A percentile compares a stretch with the other conserved stretches of the same genome.
Evolutionary conservation across 2,329 filamentous ascomycete species (phyloP).

Genomic region (Aaosphaeria pasadenensis): DNA sequence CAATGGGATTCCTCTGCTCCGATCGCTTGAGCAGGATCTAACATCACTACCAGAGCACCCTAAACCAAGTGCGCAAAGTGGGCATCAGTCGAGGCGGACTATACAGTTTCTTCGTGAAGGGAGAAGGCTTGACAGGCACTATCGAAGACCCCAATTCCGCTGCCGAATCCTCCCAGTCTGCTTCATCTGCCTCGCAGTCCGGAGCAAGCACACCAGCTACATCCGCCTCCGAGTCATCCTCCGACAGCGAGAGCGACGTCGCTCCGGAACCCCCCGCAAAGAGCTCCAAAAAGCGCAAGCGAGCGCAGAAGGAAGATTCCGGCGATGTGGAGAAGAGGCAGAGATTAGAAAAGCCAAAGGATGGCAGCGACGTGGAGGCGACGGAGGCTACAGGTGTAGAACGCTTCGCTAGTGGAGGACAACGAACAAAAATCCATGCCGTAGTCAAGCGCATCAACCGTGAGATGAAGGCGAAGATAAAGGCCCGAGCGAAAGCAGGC

Average conservation of each 20-base stretch:
- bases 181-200: constrained; percentile 3
- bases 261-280: neutral
- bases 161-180: constrained; percentile 8
- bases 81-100: constrained; percentile 55
- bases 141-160: constrained; percentile 38
- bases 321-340: neutral
- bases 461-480: neutral
- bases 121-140: constrained; percentile 74
- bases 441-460: neutral
- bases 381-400: no score
- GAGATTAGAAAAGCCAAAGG: neutral
- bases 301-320: constrained; percentile 6
- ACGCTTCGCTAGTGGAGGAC: no score
- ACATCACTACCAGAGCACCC: constrained; percentile 56
- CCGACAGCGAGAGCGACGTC: neutral
- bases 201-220: constrained; percentile 24
- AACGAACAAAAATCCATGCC: constrained; percentile 12
- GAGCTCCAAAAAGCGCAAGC: constrained; percentile 26
- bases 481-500: neutral
- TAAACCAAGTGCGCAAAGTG: constrained; percentile 46
- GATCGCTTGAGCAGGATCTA: constrained; percentile 22
- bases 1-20: neutral
- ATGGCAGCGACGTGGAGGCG: neutral
- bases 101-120: constrained; percentile 82
- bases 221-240: constrained; percentile 11